Conservation (phyloP, 108 stramenopile species). For the Tribonema minus region DNA sequence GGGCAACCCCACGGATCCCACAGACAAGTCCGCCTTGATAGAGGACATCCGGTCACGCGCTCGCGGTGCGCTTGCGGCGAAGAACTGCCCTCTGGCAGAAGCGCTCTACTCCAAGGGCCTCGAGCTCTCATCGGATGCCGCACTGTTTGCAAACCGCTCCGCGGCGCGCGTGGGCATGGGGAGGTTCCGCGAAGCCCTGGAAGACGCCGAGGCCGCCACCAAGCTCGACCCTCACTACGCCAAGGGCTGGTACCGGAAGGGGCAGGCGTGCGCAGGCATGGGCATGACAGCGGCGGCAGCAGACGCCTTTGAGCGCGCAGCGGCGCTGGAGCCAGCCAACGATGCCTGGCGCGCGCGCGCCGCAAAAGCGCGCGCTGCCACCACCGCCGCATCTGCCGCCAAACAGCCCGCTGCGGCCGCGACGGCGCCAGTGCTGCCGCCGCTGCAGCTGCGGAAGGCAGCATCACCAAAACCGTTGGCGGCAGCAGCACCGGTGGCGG, state of each 20-base stretch:
- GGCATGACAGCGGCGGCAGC: constrained; percentile 1
- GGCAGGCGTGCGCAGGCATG: constrained; percentile 22
- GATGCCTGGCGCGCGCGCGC: not conserved
- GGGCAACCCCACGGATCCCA: no score
- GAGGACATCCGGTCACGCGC: no score
- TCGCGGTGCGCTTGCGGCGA: no score
- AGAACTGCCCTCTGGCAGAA: constrained; percentile 29
- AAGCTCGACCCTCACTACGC: constrained; percentile 22
- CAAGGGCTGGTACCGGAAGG: constrained; percentile 40
- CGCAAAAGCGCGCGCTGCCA: not conserved
- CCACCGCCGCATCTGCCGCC: not conserved
- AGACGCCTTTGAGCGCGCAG: constrained; percentile 9
- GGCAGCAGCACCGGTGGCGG: no score
- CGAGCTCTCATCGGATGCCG: not conserved
- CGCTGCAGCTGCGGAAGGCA: no score
- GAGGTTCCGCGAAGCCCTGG: not conserved
- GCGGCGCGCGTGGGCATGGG: constrained; percentile 29
- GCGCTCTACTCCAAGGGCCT: constrained; percentile 34
- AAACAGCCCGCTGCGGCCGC: no score
- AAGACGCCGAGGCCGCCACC: constrained; percentile 36
- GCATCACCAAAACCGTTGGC: no score
- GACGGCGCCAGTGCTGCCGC: no score
- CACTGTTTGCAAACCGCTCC: constrained; percentile 20
- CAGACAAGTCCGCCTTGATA: no score
- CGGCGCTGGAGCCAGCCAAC: constrained; percentile 30